phyloP scores from a whole-genome alignment of 2,329 filamentous ascomycete genomes.

The Ophiosphaerella korrae region DNA sequence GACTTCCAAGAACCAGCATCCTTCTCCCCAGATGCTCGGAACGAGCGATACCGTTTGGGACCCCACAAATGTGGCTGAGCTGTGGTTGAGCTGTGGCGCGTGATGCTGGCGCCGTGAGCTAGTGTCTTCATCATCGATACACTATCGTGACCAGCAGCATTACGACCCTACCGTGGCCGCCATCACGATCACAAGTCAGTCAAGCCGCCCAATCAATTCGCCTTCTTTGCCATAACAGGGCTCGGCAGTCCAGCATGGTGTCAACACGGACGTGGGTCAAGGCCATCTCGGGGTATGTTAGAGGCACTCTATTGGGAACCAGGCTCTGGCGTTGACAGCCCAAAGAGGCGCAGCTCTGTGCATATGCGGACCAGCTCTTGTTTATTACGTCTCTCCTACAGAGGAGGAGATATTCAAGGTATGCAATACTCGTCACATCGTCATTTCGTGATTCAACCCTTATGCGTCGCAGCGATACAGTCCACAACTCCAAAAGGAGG shows the following conservation, averaged over 20 bases:
- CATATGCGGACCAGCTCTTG: slow-evolving; percentile 84
- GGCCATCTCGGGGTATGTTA: slow-evolving; percentile 40
- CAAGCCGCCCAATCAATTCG: background rate
- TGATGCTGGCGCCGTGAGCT: slow-evolving; percentile 1
- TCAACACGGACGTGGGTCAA: slow-evolving; percentile 38
- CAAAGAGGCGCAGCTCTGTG: slow-evolving; percentile 71
- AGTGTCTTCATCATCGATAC: slow-evolving; percentile 2
- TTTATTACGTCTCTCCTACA: slow-evolving; percentile 78
- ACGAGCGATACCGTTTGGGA: slow-evolving; percentile 14
- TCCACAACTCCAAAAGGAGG: slow-evolving; percentile 88
- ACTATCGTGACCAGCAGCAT: background rate
- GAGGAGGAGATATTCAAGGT: slow-evolving; percentile 88
- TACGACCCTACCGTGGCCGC: background rate
- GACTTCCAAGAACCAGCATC: slow-evolving; percentile 1
- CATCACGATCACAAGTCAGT: background rate
- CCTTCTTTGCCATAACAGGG: background rate
- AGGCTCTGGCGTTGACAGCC: slow-evolving; percentile 24
- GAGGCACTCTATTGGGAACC: slow-evolving; percentile 3
- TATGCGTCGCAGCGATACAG: slow-evolving; percentile 71
- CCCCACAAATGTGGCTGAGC: background rate
- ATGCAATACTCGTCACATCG: slow-evolving; percentile 25
- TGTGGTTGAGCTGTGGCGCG: background rate
- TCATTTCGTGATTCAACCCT: slow-evolving; percentile 4
- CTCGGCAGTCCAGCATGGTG: slow-evolving; percentile 27
- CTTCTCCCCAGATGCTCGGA: slow-evolving; percentile 18